Evolutionary conservation across 768 basidiomycete species (phyloP).

Genomic region (Russula sp.): DNA sequence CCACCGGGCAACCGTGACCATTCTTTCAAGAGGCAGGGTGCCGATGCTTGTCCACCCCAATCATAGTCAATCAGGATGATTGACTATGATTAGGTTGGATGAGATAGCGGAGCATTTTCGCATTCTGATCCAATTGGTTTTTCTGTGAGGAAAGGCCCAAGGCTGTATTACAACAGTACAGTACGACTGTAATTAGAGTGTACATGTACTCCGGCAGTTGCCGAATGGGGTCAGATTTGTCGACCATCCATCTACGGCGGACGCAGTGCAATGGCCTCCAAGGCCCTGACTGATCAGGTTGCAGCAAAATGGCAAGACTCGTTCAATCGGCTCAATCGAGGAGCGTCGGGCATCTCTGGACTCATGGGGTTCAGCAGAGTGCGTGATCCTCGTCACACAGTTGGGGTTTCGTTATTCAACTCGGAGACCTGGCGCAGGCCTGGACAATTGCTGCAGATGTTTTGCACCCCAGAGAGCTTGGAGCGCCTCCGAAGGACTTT

Average conservation of each 20-base stretch:
- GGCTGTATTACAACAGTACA: too few species aligned
- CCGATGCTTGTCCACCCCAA: too few species aligned
- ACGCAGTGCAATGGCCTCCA: slow-evolving; percentile 48
- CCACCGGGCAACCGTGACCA: too few species aligned
- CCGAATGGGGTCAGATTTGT: not conserved
- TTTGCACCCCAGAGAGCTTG: slow-evolving; percentile 53
- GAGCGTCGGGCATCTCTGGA: slow-evolving; percentile 59
- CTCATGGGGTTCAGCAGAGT: slow-evolving; percentile 62
- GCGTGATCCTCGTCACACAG: not conserved
- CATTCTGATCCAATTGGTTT: too few species aligned
- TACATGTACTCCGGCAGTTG: not conserved
- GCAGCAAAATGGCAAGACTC: slow-evolving; percentile 70
- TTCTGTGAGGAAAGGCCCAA: too few species aligned
- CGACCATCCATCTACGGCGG: not conserved
- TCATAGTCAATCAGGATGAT: too few species aligned
- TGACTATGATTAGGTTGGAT: too few species aligned
- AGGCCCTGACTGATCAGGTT: slow-evolving; percentile 62
- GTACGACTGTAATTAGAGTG: too few species aligned
- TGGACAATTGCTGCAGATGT: slow-evolving; percentile 55
- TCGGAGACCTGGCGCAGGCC: slow-evolving; percentile 38
- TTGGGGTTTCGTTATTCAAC: not conserved
- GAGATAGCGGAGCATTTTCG: too few species aligned
- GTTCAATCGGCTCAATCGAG: slow-evolving; percentile 59
- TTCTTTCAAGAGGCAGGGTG: too few species aligned
- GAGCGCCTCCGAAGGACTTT: slow-evolving; percentile 36